Base-by-base conservation (phyloP, 495 filamentous ascomycete genomes). In the Bryoglossum gracile region DNA sequence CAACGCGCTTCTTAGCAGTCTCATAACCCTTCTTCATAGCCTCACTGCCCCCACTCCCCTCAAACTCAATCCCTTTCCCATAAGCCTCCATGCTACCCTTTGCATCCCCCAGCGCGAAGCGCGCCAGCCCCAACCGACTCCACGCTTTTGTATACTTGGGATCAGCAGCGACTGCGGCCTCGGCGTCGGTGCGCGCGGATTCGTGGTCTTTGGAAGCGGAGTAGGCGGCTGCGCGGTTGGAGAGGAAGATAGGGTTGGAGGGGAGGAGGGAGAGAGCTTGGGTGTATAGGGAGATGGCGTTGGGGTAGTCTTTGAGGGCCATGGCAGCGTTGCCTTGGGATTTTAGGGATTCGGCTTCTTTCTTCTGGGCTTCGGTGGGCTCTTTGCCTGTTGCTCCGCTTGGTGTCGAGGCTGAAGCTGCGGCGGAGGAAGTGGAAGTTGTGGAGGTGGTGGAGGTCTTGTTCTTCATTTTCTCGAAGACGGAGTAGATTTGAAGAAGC, bases 131-230 rank as follows among this genome's bases (percentile, higher is more conserved):
- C 16, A 98, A 77, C 30, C 92, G 74, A 54, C 81, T 87, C 92
- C 92, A 98, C 6, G 87, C 92, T 72, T 97, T 97, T 56, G 87
- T 90, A 73, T 96, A 97, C 58, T 81, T 85, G 19, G 92, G 88
- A 63, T 97, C 92, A 26, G 84, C 75, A 39, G 78, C 76, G 28
- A 87, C 83, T 21, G 92, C 91, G 48, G 89, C 73, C 69, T 96
- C 89, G 22, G 92, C 92, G 67, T 97, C 92, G 38, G 79, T 68
- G 48, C 77, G 80, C 13, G 92, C 92, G 54, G 81, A 76, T 43
- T 83, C 80, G 66, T 94, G 89, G 63, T 95, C 78, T n/a, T 76
- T 70, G 19, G 78, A 77, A 0, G 85, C 89, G 28, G 78, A 84
- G 70, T 90, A 86, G 0, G 92, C 92, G 14, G 92, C 92, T 4